phyloP scores from a whole-genome alignment of 2,329 filamentous ascomycete species.

The Coniochaeta ligniaria region DNA sequence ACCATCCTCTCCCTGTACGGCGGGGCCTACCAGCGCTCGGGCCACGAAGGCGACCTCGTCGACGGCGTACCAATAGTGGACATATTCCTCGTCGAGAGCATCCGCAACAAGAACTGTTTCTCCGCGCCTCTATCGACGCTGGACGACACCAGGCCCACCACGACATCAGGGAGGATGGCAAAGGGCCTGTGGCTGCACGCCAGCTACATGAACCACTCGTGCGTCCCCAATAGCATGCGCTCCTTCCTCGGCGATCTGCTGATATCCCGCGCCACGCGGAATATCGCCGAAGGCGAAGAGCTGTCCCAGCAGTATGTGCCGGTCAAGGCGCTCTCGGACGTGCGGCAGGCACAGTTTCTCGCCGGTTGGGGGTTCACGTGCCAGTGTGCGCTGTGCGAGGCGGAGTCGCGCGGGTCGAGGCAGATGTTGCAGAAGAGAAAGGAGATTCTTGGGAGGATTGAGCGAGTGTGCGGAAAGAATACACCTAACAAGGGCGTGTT shows the following conservation, averaged over 20 bases:
- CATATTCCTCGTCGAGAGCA: slow-evolving; percentile 29
- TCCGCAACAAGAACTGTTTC: slow-evolving; percentile 33
- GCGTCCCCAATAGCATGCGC: slow-evolving; percentile 21
- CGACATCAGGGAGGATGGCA: slow-evolving; percentile 7
- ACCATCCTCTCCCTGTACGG: slow-evolving; percentile 25
- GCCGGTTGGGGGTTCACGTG: slow-evolving; percentile 32
- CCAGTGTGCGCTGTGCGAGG: slow-evolving; percentile 26
- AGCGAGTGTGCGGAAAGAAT: slow-evolving; percentile 17
- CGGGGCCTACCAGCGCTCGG: slow-evolving; percentile 23
- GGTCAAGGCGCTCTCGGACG: slow-evolving; percentile 19
- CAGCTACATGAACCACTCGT: slow-evolving; percentile 21
- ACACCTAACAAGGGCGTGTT: slow-evolving; percentile 12
- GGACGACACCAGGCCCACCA: slow-evolving; percentile 16
- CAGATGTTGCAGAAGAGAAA: slow-evolving; percentile 14
- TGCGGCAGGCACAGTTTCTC: slow-evolving; percentile 18
- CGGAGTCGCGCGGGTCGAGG: slow-evolving; percentile 16
- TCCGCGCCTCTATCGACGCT: slow-evolving; percentile 23
- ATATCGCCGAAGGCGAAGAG: slow-evolving; percentile 28
- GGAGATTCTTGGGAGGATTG: slow-evolving; percentile 13
- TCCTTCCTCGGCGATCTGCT: slow-evolving; percentile 22
- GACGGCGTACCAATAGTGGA: slow-evolving; percentile 28
- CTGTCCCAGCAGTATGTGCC: slow-evolving; percentile 30
- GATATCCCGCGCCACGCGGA: slow-evolving; percentile 25
- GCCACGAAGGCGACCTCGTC: slow-evolving; percentile 22
- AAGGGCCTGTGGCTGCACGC: slow-evolving; percentile 23